phyloP scores from a whole-genome alignment of 768 basidiomycete genomes.

The Daedaleopsis sinensis region DNA sequence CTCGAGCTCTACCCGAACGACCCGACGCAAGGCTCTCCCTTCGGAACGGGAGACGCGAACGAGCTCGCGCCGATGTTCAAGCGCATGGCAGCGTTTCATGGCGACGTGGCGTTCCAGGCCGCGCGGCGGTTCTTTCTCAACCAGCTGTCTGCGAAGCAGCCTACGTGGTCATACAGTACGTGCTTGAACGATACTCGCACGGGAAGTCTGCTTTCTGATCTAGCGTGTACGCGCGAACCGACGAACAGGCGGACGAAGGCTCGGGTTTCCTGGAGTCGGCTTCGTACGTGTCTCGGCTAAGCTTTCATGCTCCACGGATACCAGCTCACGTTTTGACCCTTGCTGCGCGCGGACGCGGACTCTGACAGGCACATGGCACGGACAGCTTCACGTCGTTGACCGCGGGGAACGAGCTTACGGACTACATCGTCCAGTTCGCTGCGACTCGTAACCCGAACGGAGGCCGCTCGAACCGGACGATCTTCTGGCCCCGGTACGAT shows the following conservation, averaged over 20 bases:
- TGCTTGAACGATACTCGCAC: not conserved
- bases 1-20: conserved; percentile 37
- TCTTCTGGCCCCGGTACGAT: conserved; percentile 50
- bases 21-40: conserved; percentile 51
- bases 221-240: too few species aligned
- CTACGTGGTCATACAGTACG: conserved; percentile 47
- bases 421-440: conserved; percentile 48
- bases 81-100: conserved; percentile 50
- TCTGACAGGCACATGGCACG: conserved; percentile 19
- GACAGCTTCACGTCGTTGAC: conserved; percentile 24
- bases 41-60: conserved; percentile 47
- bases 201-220: too few species aligned
- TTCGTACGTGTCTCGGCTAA: too few species aligned
- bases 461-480: conserved; percentile 21
- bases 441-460: conserved; percentile 45
- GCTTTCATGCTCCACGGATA: too few species aligned
- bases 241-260: too few species aligned
- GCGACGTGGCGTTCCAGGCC: conserved; percentile 53
- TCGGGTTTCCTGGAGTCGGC: too few species aligned
- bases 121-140: conserved; percentile 46
- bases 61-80: conserved; percentile 55
- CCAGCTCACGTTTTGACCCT: too few species aligned
- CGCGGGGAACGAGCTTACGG: conserved; percentile 39
- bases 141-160: conserved; percentile 39
- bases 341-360: too few species aligned